phyloP scores from a whole-genome alignment of 768 basidiomycete genomes.

The Amanita inopinata region DNA sequence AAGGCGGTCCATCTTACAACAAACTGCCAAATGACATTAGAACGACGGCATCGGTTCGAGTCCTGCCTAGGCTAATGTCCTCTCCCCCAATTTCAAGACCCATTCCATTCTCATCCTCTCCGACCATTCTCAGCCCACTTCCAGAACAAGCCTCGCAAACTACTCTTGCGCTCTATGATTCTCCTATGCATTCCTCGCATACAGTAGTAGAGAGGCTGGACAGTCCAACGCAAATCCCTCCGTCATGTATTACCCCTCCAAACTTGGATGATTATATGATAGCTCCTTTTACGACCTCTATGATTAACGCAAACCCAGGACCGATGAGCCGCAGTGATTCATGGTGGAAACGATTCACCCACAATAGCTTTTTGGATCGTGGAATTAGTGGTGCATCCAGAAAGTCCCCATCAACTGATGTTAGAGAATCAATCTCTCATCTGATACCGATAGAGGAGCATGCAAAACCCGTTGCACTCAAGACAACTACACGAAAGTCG shows the following conservation, averaged over 20 bases:
- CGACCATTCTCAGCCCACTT: constrained; percentile 29
- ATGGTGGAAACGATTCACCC: constrained; percentile 74
- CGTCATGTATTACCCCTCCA: no score
- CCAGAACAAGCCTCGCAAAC: constrained; percentile 27
- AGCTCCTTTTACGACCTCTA: constrained; percentile 24
- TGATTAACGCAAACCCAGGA: constrained; percentile 31
- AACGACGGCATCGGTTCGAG: no score
- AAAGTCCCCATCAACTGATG: constrained; percentile 32
- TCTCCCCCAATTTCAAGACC: constrained; percentile 10
- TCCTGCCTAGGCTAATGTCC: no score
- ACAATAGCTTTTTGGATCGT: constrained; percentile 55
- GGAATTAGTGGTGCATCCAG: constrained; percentile 31
- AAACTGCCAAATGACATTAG: no score
- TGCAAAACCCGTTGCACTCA: constrained; percentile 1
- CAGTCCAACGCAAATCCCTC: no score
- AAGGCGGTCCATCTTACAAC: no score
- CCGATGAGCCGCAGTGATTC: constrained; percentile 57
- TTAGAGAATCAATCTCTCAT: constrained; percentile 33
- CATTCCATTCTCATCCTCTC: constrained; percentile 13
- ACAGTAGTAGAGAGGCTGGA: no score
- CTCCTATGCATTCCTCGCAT: no score
- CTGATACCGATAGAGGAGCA: constrained; percentile 6
- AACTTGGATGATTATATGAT: constrained; percentile 8
- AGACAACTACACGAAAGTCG: neutral
- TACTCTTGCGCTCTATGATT: constrained; percentile 19